These are phyloP conservation scores for Cladosporium sp. DNA, from an alignment of 2,329 filamentous ascomycete genomes.

Conservation along the genomic window DNA sequence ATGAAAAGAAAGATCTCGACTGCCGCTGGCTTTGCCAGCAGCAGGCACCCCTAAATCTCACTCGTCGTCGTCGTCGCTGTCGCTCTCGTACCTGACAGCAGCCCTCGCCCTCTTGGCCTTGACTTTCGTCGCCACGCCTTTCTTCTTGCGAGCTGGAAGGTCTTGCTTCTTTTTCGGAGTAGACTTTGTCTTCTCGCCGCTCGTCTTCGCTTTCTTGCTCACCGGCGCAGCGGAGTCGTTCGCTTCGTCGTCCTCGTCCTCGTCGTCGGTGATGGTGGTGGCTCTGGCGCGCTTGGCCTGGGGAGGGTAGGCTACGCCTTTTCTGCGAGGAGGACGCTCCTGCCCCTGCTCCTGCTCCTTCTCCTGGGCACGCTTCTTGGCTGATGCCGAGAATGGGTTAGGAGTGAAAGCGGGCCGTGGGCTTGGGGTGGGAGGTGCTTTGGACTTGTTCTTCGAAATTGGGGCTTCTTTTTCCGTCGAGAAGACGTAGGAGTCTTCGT, in stretches of 20 bases:
- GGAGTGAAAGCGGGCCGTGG: not conserved
- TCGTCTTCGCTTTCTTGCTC: not conserved
- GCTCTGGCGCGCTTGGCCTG: not conserved
- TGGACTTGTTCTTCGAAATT: not conserved
- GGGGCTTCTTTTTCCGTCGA: not conserved
- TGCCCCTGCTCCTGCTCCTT: not conserved
- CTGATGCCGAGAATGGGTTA: not conserved
- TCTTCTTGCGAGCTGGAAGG: not conserved
- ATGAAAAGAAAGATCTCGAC: not conserved
- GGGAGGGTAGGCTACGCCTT: not conserved
- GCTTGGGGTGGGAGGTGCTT: not conserved
- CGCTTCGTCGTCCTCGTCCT: not conserved
- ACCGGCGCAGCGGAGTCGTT: not conserved
- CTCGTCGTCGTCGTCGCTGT: too few relatives aligned
- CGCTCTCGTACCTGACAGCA: not conserved
- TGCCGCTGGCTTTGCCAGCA: too few relatives aligned
- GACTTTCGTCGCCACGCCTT: constrained; percentile 1
- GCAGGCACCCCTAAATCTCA: too few relatives aligned
- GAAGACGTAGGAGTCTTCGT: not conserved
- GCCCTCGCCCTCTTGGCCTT: not conserved
- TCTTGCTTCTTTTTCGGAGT: not conserved
- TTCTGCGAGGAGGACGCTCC: not conserved
- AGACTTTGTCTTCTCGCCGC: not conserved
- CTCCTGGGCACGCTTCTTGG: not conserved
- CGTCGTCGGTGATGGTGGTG: not conserved